Evolutionary conservation across 495 filamentous ascomycete species (phyloP), one percentile per base, ranked within the genome.

Genomic region (Lasiosphaeria ovina): DNA sequence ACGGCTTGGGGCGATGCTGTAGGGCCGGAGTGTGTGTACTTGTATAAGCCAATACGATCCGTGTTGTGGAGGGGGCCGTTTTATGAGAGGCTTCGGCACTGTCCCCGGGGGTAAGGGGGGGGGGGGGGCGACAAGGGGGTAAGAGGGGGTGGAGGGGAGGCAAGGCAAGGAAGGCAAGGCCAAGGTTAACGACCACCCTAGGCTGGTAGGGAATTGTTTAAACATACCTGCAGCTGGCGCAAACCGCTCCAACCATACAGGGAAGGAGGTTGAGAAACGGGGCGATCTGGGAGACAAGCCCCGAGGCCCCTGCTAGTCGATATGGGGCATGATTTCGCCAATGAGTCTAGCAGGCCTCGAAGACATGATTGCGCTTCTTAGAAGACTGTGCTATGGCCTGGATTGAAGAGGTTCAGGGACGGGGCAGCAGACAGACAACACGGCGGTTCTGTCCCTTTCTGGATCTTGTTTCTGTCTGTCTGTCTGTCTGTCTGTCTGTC

Each of bases 201-300:
- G 48, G 48, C 31, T 11, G 12, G 71, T 68, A 74, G 64, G 69
- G 59, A 65, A 63, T 63, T 63, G 51, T 74, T 74, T 69, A 76
- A 24, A 69, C 68, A 68, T 68, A 62, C 70, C 68, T 74, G 74
- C 76, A 78, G 70, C 64, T 63, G 62, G 66, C 72, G 68, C 69
- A 74, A 71, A 24, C 72, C 72, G 74, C 74, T 74, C 74, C 78
- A 79, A 76, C 78, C 77, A 69, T 70, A 79, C 72, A 78, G 73
- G 78, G 77, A 81, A 81, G 78, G 78, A 81, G 78, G 75, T 67
- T 74, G 71, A 73, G 71, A 69, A 76, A 78, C 73, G 72, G 62
- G 66, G 71, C 71, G 75, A 78, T 77, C 76, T 77, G 71, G 71
- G 71, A 70, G 67, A 67, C 69, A 62, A 60, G 57, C 59, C 64